A percentile compares a stretch with the other conserved stretches of the same genome.
Evolutionary conservation across 768 basidiomycete genomes (phyloP).

Genomic region (Gymnopilus dilepis): DNA sequence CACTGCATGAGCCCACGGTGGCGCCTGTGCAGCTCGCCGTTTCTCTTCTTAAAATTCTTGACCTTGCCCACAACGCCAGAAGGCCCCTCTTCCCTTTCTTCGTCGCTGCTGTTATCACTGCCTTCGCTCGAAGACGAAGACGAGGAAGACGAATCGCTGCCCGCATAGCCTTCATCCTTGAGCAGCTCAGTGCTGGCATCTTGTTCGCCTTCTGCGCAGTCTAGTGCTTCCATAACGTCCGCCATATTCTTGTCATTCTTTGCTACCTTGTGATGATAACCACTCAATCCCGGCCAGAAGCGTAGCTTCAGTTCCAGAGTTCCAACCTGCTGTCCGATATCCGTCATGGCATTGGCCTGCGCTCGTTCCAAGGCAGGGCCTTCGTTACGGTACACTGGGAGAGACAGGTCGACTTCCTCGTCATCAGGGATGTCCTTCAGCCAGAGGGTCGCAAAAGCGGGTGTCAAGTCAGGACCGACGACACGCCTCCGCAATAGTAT

Average conservation of each 20-base stretch:
- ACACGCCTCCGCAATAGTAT: slow-evolving; percentile 41
- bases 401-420: slow-evolving; percentile 32
- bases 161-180: slow-evolving; percentile 19
- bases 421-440: slow-evolving; percentile 47
- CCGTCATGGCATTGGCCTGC: slow-evolving; percentile 30
- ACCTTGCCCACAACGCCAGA: slow-evolving; percentile 34
- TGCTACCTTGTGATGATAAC: slow-evolving; percentile 44
- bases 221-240: slow-evolving; percentile 49
- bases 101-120: slow-evolving; percentile 9
- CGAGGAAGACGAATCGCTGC: slow-evolving; percentile 10
- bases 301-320: slow-evolving; percentile 42
- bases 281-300: slow-evolving; percentile 47
- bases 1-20: slow-evolving; percentile 71
- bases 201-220: slow-evolving; percentile 44
- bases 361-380: slow-evolving; percentile 31
- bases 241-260: slow-evolving; percentile 39
- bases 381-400: slow-evolving; percentile 34
- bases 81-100: slow-evolving; percentile 20
- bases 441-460: slow-evolving; percentile 46
- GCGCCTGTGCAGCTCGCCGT: slow-evolving; percentile 52
- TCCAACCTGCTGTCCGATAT: slow-evolving; percentile 30
- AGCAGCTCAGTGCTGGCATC: slow-evolving; percentile 31
- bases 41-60: slow-evolving; percentile 47
- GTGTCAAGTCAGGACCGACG: slow-evolving; percentile 38
- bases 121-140: slow-evolving; percentile 21